Conservation (phyloP, 352 stramenopile genomes). For the Pythium sp. region DNA sequence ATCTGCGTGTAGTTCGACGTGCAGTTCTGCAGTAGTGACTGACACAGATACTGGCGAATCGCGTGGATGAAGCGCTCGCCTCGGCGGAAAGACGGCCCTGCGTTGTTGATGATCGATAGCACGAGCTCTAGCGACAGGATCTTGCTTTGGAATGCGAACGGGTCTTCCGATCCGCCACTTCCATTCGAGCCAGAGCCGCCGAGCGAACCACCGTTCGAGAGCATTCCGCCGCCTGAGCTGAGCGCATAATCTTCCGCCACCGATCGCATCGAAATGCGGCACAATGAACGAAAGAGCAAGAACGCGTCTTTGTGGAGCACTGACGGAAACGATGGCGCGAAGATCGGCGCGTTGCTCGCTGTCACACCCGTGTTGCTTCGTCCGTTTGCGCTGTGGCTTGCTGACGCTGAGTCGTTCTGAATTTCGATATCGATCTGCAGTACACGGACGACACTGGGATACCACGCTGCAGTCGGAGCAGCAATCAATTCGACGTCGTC, state of each 20-base stretch:
- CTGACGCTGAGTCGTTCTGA: neutral
- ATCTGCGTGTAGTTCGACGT: constrained; percentile 96
- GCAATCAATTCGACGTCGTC: constrained; percentile 11
- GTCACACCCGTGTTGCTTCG: neutral
- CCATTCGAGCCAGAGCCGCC: constrained; percentile 17
- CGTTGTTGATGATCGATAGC: constrained; percentile 96
- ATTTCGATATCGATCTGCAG: constrained; percentile 25
- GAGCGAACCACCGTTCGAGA: constrained; percentile 5
- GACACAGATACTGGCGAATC: constrained; percentile 96
- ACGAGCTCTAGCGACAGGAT: constrained; percentile 97
- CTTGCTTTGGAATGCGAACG: constrained; percentile 95
- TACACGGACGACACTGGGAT: constrained; percentile 42
- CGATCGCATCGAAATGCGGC: constrained; percentile 90
- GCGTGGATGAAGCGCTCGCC: constrained; percentile 97
- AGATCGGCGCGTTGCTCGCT: constrained; percentile 31
- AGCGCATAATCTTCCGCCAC: constrained; percentile 86
- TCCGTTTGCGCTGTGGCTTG: neutral
- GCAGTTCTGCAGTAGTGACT: constrained; percentile 98
- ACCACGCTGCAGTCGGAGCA: constrained; percentile 26
- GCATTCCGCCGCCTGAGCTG: constrained; percentile 19
- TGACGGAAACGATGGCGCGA: constrained; percentile 88
- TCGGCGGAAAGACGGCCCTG: constrained; percentile 92
- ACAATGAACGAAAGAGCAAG: constrained; percentile 97
- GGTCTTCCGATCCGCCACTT: constrained; percentile 67
- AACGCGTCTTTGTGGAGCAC: constrained; percentile 98